Base-by-base conservation (phyloP, 2,329 filamentous ascomycete species). In the Pleomassaria siparia region DNA sequence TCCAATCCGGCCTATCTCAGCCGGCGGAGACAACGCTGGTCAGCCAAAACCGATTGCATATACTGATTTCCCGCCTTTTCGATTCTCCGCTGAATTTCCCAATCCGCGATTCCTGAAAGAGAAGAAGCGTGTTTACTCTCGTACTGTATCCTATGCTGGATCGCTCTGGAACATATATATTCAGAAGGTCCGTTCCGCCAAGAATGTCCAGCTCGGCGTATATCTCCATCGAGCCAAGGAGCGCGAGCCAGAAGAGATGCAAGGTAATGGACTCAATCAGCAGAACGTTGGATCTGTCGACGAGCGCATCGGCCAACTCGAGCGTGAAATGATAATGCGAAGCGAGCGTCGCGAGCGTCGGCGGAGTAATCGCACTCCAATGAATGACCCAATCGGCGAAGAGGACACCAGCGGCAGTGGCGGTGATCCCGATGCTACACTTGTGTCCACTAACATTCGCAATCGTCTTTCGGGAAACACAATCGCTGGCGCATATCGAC, bases 131-230 rank as follows among this genome's bases (percentile, higher is more conserved):
- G 77, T 82, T 8, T 83, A 83, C 59, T 80, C 76, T 10, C 74
- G 79, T 25, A 83, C 80, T 2, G 78, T 83, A 4, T 82, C 80
- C 56, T 83, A 83, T 50, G 80, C 80, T 3, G 80, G 80, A 2
- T 78, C 74, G 15, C 66, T 81, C 13, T 83, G 80, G 80, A 83
- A 83, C 54, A 78, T 83, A n/a, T 83, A 83, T 60, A 81, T 83
- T 10, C 80, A 83, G 55, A 81, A 82, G 50, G 77, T 82, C 2
- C 74, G 77, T 8, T 79, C 76, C 0, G 72, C 74, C 2, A 80
- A 81, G 53, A 79, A 75, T 44, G 77, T 79, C 10, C 80, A 83
- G 55, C 71, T 83, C 1, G 80, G 80, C 12, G 80, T 83, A 4
- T 83, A 83, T 51, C 70, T 83, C 3, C 80, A 83, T 56, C 76